phyloP scores from a whole-genome alignment of 495 filamentous ascomycete species.

The Aspergillus panamensis region DNA sequence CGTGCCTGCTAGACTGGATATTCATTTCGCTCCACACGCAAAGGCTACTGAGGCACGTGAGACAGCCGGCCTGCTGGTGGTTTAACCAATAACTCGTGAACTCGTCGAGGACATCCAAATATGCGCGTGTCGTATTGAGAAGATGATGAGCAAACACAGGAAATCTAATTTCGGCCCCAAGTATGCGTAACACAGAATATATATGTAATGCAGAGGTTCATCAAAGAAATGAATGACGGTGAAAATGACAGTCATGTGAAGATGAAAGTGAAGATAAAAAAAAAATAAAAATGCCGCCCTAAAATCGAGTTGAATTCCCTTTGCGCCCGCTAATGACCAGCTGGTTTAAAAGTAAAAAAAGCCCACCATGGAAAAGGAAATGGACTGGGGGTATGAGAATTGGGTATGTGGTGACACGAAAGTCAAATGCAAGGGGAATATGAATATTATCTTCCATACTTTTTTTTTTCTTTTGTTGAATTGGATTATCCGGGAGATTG shows the following conservation, averaged over 20 bases:
- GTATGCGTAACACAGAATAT: neutral
- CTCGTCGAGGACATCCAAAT: slow-evolving; percentile 18
- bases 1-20: neutral
- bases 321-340: slow-evolving; percentile 46
- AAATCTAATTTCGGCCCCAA: slow-evolving; percentile 6
- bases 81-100: slow-evolving; percentile 21
- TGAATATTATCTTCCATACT: neutral
- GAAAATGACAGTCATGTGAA: neutral
- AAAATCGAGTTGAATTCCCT: slow-evolving; percentile 27
- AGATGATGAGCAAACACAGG: neutral
- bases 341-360: slow-evolving; percentile 39
- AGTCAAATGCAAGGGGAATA: too few species aligned
- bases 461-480: too few species aligned
- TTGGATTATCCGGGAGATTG: slow-evolving; percentile 20
- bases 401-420: slow-evolving; percentile 5
- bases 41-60: neutral
- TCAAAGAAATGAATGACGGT: slow-evolving; percentile 16
- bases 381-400: slow-evolving; percentile 24
- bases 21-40: neutral
- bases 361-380: slow-evolving; percentile 18
- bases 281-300: slow-evolving; percentile 35
- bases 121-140: neutral
- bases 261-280: neutral
- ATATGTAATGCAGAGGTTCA: slow-evolving; percentile 2
- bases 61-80: slow-evolving; percentile 22